Evolutionary conservation across 225 moss, liverwort and hornwort genomes (phyloP).

Genomic region (Bryum argenteum): DNA sequence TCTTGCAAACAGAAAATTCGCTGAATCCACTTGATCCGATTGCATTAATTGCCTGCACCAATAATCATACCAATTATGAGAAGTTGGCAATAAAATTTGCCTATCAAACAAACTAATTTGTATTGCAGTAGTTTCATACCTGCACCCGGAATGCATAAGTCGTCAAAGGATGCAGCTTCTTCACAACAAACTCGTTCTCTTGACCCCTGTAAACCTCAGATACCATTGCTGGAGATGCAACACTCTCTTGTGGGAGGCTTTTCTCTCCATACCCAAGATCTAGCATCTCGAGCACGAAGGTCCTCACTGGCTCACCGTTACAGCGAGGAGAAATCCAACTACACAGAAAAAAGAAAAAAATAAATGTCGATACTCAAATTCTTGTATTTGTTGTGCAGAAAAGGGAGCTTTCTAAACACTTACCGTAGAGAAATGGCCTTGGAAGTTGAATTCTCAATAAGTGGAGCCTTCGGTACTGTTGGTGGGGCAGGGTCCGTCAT

Average conservation of each 20-base stretch:
- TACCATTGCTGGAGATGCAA: not conserved
- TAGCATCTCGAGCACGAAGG: conserved; percentile 28
- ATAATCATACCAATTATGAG: too few species aligned
- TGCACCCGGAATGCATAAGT: conserved; percentile 45
- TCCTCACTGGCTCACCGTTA: conserved; percentile 29
- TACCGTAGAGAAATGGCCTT: conserved; percentile 32
- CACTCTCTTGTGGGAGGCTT: not conserved
- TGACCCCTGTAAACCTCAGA: conserved; percentile 24
- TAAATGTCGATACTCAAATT: too few species aligned
- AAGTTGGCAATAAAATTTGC: too few species aligned
- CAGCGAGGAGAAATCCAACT: conserved; percentile 31
- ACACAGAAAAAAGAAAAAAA: not conserved
- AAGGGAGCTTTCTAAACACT: not conserved
- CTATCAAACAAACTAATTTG: too few species aligned
- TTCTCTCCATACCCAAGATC: conserved; percentile 40
- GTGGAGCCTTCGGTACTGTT: conserved; percentile 23
- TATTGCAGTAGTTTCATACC: conserved; percentile 25
- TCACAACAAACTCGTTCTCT: conserved; percentile 23
- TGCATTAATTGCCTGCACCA: conserved; percentile 18
- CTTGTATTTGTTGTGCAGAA: too few species aligned
- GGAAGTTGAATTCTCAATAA: conserved; percentile 9
- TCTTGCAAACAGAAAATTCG: conserved; percentile 11
- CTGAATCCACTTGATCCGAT: conserved; percentile 34
- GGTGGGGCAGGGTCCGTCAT: conserved; percentile 23
- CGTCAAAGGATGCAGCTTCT: conserved; percentile 33